Conservation (phyloP, 2,329 filamentous ascomycete genomes). For the Neofusicoccum umdonicola region DNA sequence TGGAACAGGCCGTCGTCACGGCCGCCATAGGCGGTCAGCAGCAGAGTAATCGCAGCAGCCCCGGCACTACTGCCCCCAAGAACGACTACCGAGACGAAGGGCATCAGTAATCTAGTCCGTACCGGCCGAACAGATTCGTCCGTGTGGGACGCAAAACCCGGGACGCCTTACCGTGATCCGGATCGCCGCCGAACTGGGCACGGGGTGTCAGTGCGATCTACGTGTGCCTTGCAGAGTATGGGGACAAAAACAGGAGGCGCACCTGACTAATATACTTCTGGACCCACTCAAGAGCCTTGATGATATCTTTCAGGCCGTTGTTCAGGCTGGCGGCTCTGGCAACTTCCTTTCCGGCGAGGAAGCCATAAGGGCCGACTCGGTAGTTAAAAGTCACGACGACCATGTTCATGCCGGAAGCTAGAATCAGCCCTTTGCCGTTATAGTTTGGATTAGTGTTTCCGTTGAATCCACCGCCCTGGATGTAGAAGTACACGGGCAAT, state of each 20-base stretch:
- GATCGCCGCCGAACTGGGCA: slow-evolving; percentile 65
- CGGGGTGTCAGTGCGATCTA: neutral
- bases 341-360: slow-evolving; percentile 61
- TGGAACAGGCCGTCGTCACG: slow-evolving; percentile 50
- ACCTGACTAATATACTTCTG: slow-evolving; percentile 59
- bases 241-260: slow-evolving; percentile 1
- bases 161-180: slow-evolving; percentile 45
- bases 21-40: slow-evolving; percentile 46
- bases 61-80: slow-evolving; percentile 69
- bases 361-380: slow-evolving; percentile 71
- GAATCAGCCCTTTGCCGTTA: slow-evolving; percentile 61
- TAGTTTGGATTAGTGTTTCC: slow-evolving; percentile 48
- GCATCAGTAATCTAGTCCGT: neutral
- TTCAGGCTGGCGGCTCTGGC: slow-evolving; percentile 56
- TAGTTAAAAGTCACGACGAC: slow-evolving; percentile 75
- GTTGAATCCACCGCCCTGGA: slow-evolving; percentile 50
- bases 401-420: slow-evolving; percentile 58
- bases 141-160: no score
- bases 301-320: slow-evolving; percentile 68
- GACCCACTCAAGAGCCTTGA: slow-evolving; percentile 68
- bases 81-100: slow-evolving; percentile 46
- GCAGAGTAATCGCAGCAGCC: slow-evolving; percentile 39
- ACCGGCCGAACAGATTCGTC: neutral
- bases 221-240: neutral
- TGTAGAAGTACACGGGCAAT: slow-evolving; percentile 64